Evolutionary conservation across 129 eudicot genomes (phyloP).

Genomic region (Pittosporum tobira): DNA sequence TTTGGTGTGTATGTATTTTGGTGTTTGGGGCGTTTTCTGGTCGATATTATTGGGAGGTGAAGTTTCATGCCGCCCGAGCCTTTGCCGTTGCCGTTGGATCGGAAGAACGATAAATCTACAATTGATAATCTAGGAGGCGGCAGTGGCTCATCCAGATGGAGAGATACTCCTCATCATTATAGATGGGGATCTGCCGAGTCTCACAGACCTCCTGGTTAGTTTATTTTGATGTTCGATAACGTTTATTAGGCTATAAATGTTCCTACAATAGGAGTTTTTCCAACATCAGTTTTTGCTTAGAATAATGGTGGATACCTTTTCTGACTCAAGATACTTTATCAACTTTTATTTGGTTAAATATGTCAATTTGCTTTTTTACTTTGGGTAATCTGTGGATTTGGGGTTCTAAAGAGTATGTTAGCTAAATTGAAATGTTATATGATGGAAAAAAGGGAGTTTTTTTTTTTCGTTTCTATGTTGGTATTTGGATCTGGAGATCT

Average conservation of each 20-base stretch:
- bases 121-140: not conserved
- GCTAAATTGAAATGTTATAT: not conserved
- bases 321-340: no score
- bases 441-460: not conserved
- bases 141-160: not conserved
- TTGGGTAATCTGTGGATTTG: no score
- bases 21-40: not conserved
- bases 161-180: not conserved
- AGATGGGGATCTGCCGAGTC: not conserved
- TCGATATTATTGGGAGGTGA: not conserved
- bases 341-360: not conserved
- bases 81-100: not conserved
- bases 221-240: not conserved
- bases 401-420: no score
- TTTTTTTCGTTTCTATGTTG: not conserved
- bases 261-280: not conserved
- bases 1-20: not conserved
- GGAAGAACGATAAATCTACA: not conserved
- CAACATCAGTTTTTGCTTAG: not conserved
- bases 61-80: constrained; percentile 8
- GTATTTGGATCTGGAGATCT: no score
- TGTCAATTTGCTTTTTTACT: not conserved
- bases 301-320: no score
- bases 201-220: constrained; percentile 3
- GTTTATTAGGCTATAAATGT: not conserved